These are phyloP conservation scores for Boechera retrofracta DNA, from an alignment of 345 rosid species.

Conservation along the genomic window DNA sequence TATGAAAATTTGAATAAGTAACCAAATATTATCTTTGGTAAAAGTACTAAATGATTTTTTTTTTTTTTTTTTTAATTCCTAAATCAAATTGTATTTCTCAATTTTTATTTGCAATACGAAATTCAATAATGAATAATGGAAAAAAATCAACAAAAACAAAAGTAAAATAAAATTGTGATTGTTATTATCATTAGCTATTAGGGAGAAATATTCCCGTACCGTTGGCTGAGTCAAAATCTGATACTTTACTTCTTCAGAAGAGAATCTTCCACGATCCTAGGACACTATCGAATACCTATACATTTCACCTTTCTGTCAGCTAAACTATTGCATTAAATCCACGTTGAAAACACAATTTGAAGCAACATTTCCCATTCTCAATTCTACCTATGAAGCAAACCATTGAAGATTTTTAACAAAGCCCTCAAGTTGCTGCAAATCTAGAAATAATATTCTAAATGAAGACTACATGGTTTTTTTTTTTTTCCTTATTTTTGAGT, in stretches of 20 bases:
- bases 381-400: slow-evolving; percentile 9
- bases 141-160: slow-evolving; percentile 1
- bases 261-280: slow-evolving; percentile 35
- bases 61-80: background rate
- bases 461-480: background rate
- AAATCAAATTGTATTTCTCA: background rate
- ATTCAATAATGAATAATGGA: background rate
- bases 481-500: background rate
- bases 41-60: background rate
- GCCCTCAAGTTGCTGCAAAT: slow-evolving; percentile 8
- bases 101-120: background rate
- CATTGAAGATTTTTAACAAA: background rate
- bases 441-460: background rate
- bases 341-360: slow-evolving; percentile 24
- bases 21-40: background rate
- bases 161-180: slow-evolving; percentile 5
- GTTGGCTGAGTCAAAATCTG: slow-evolving; percentile 36
- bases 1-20: slow-evolving; percentile 8
- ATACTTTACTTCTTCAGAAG: slow-evolving; percentile 39
- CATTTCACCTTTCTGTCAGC: slow-evolving; percentile 22
- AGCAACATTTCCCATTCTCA: background rate
- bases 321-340: slow-evolving; percentile 16
- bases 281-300: slow-evolving; percentile 22
- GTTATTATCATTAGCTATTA: slow-evolving; percentile 14
- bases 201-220: slow-evolving; percentile 32